These are phyloP conservation scores for Paecilomyces variotii DNA, from an alignment of 2,329 filamentous ascomycete species.

Conservation along the genomic window DNA sequence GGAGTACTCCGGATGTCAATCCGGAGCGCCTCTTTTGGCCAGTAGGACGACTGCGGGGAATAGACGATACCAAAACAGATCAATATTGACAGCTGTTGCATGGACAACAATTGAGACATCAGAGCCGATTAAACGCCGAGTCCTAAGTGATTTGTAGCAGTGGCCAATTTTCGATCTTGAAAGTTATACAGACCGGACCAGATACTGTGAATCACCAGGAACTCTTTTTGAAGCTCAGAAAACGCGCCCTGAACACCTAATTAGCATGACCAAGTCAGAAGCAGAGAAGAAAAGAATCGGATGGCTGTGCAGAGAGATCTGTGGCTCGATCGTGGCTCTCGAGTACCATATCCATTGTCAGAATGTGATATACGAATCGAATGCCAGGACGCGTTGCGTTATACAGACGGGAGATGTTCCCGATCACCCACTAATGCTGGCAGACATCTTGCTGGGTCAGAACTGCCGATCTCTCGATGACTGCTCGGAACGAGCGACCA, in stretches of 20 bases:
- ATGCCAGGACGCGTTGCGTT: neutral
- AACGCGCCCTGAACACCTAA: neutral
- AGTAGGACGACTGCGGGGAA: neutral
- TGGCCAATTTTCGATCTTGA: neutral
- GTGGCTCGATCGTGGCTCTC: neutral
- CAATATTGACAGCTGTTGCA: neutral
- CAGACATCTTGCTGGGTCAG: neutral
- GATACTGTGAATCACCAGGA: neutral
- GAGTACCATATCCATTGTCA: neutral
- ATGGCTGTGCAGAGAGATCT: neutral
- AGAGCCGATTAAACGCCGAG: neutral
- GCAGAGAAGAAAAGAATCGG: neutral
- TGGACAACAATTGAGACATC: neutral
- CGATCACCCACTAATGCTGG: neutral
- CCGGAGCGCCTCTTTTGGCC: neutral
- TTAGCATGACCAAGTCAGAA: neutral
- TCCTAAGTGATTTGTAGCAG: neutral
- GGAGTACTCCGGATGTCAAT: conserved; percentile 3
- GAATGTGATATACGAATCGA: neutral
- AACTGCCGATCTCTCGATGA: neutral
- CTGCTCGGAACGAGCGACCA: neutral
- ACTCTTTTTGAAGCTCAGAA: neutral
- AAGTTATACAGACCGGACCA: neutral
- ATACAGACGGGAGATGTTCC: neutral
- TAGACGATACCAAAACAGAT: neutral